A percentile compares a stretch with the other conserved stretches of the same genome.
Evolutionary conservation across 2,329 filamentous ascomycete genomes (phyloP).

Genomic region (Alternaria sp.): DNA sequence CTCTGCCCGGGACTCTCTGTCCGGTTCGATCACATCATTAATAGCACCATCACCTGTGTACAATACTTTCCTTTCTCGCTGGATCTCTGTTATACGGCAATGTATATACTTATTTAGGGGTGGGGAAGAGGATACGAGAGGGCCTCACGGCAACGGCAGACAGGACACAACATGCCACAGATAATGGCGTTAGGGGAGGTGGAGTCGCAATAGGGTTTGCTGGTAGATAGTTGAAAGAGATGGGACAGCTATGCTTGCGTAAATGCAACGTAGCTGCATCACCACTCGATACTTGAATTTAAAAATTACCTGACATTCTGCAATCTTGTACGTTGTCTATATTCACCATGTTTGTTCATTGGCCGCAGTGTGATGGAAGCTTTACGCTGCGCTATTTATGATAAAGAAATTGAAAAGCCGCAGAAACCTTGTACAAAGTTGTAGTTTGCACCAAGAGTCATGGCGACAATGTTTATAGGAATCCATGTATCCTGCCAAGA

Average conservation of each 20-base stretch:
- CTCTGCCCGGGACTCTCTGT: constrained; percentile 5
- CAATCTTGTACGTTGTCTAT: neutral
- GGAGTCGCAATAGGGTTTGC: constrained; percentile 1
- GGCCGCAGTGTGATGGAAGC: neutral
- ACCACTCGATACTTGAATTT: constrained; percentile 19
- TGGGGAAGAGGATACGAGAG: constrained; percentile 6
- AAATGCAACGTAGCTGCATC: constrained; percentile 20
- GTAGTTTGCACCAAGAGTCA: too few relatives aligned
- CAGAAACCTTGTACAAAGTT: too few relatives aligned
- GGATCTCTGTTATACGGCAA: constrained; percentile 32
- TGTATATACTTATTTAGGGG: constrained; percentile 33
- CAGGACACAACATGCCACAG: constrained; percentile 7
- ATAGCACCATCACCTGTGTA: constrained; percentile 32
- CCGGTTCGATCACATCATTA: constrained; percentile 25
- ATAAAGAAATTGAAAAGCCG: neutral
- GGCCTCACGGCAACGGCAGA: constrained; percentile 10
- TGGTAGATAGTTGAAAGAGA: constrained; percentile 15
- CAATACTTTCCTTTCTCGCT: constrained; percentile 27
- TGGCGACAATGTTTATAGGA: too few relatives aligned
- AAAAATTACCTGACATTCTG: neutral
- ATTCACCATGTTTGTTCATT: too few relatives aligned
- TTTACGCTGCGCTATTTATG: neutral
- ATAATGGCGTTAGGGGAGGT: constrained; percentile 17
- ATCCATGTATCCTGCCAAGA: neutral
- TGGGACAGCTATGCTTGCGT: constrained; percentile 20